Conservation (phyloP, 148 eudicot genomes). For the Rhododendron simsii region DNA sequence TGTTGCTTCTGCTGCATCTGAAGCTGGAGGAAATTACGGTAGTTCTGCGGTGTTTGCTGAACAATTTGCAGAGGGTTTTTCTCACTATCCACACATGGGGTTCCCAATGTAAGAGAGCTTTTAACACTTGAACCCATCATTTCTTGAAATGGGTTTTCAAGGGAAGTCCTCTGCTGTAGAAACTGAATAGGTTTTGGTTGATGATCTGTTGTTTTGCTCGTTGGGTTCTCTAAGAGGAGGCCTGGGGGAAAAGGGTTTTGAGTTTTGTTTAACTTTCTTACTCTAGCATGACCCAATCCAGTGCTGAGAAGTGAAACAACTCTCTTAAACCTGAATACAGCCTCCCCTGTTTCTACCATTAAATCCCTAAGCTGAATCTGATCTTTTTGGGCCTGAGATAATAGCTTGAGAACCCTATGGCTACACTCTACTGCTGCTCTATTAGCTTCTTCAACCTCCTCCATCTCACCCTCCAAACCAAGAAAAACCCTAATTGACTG, state of each 20-base stretch:
- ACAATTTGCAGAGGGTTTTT: constrained; percentile 46
- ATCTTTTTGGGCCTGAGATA: constrained; percentile 49
- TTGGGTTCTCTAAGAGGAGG: constrained; percentile 37
- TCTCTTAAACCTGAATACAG: constrained; percentile 59
- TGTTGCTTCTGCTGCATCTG: constrained; percentile 33
- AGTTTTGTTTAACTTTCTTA: constrained; percentile 50
- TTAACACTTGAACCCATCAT: constrained; percentile 41
- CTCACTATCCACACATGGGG: constrained; percentile 48
- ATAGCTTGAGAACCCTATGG: constrained; percentile 52
- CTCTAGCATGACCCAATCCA: constrained; percentile 75
- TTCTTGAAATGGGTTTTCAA: constrained; percentile 34
- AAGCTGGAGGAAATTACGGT: constrained; percentile 22
- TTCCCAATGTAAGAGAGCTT: constrained; percentile 50
- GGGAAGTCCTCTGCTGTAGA: constrained; percentile 32
- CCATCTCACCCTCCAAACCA: constrained; percentile 34
- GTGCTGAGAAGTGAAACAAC: constrained; percentile 67
- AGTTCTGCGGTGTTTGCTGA: constrained; percentile 28
- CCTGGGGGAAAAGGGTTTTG: constrained; percentile 41
- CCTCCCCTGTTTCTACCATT: constrained; percentile 60
- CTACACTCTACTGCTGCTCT: constrained; percentile 78
- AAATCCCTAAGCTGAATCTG: constrained; percentile 44
- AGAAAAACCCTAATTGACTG: not conserved
- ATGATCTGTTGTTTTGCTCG: constrained; percentile 21
- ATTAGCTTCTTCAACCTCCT: constrained; percentile 81
- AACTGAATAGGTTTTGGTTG: constrained; percentile 39